Conservation (phyloP, 2,329 filamentous ascomycete species). For the Epichloe sibirici region DNA sequence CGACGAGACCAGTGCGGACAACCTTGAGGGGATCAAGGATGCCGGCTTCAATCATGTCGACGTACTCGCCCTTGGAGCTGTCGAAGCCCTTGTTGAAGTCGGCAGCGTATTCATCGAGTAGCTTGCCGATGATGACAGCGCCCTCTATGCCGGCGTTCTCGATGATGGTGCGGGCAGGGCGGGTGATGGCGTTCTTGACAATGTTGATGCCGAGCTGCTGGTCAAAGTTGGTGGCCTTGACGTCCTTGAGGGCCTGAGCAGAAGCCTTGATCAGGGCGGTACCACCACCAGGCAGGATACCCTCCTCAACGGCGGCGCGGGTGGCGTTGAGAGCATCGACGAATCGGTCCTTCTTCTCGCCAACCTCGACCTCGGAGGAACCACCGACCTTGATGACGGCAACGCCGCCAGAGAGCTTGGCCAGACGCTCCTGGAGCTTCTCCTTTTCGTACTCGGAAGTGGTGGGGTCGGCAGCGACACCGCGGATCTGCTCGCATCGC, state of each 20-base stretch:
- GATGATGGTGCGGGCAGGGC: constrained; percentile 85
- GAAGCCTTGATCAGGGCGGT: constrained; percentile 97
- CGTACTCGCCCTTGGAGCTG: constrained; percentile 92
- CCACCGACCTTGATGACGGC: constrained; percentile 99
- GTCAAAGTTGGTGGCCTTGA: constrained; percentile 94
- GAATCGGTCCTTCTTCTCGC: constrained; percentile 99
- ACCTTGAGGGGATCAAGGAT: constrained; percentile 99
- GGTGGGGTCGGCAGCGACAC: constrained; percentile 83
- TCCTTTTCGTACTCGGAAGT: constrained; percentile 99
- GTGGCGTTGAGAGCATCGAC: constrained; percentile 97
- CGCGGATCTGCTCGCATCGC: constrained; percentile 98
- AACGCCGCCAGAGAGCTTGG: constrained; percentile 97
- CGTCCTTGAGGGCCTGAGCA: constrained; percentile 66
- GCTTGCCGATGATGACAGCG: constrained; percentile 93
- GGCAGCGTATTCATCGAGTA: constrained; percentile 78
- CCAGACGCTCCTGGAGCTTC: constrained; percentile 99
- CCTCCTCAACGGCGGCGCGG: constrained; percentile 95
- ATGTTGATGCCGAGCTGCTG: constrained; percentile 97
- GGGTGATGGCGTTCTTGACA: constrained; percentile 95
- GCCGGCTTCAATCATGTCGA: constrained; percentile 94
- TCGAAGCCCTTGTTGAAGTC: constrained; percentile 99
- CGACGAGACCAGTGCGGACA: constrained; percentile 87
- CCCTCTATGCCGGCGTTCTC: constrained; percentile 97
- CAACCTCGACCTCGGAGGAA: constrained; percentile 94
- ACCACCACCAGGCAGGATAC: constrained; percentile 96